Conservation (phyloP, 139 green algal genomes). For the Chara braunii region DNA sequence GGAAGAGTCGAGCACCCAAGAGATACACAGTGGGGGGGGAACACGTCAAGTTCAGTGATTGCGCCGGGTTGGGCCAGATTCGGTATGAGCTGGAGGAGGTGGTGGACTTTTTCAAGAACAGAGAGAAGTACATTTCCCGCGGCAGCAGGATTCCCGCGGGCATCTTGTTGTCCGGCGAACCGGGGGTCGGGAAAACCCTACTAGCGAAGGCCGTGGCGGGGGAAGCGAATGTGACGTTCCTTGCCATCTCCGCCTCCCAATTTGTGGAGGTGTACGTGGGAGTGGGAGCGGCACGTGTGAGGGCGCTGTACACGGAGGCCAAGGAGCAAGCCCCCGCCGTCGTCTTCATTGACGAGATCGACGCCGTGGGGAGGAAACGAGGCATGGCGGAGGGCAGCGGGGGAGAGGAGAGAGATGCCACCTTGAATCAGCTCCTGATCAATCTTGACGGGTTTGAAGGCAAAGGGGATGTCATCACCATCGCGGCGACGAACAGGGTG, state of each 20-base stretch:
- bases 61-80: conserved; percentile 78
- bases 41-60: conserved; percentile 71
- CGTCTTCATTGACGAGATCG: conserved; percentile 97
- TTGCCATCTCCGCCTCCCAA: conserved; percentile 84
- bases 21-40: not conserved
- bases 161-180: conserved; percentile 84
- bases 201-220: conserved; percentile 69
- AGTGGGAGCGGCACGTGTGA: conserved; percentile 86
- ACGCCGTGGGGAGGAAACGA: conserved; percentile 60
- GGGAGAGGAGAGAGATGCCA: conserved; percentile 92
- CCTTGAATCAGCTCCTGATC: conserved; percentile 94
- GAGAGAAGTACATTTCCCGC: conserved; percentile 59
- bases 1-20: conserved; percentile 10
- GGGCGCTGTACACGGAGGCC: conserved; percentile 79
- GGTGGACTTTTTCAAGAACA: conserved; percentile 75
- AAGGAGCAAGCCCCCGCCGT: conserved; percentile 64
- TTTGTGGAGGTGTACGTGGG: conserved; percentile 96
- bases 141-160: conserved; percentile 84
- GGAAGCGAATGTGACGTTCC: conserved; percentile 75
- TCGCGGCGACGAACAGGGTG: conserved; percentile 77
- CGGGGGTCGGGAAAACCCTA: conserved; percentile 70
- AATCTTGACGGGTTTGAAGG: conserved; percentile 93
- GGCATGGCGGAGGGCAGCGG: conserved; percentile 13
- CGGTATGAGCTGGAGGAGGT: conserved; percentile 70
- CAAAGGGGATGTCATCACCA: conserved; percentile 89